These are phyloP conservation scores for Toxicodendron radicans DNA, from an alignment of 345 rosid species.

Conservation along the genomic window DNA sequence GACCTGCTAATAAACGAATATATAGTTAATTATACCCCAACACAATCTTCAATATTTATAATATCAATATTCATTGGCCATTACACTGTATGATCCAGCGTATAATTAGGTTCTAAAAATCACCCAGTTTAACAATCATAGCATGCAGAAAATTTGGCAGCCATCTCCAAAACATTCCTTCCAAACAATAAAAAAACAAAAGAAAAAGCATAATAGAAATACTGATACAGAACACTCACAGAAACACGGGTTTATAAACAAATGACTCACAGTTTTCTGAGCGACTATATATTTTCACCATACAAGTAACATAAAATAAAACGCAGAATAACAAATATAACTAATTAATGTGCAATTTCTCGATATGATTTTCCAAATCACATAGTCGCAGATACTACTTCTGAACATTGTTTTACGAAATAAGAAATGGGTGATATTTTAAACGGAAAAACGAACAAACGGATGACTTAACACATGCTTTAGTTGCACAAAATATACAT, in stretches of 20 bases:
- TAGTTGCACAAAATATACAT: neutral
- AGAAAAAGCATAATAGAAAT: neutral
- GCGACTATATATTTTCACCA: neutral
- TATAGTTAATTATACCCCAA: no score
- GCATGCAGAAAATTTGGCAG: neutral
- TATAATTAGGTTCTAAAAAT: neutral
- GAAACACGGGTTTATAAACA: neutral
- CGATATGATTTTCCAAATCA: neutral
- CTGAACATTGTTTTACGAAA: neutral
- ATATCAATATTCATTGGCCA: no score
- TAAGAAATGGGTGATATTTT: neutral
- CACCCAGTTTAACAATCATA: neutral
- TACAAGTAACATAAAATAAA: neutral
- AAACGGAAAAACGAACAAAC: neutral
- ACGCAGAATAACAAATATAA: neutral
- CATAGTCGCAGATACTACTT: neutral
- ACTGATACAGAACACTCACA: neutral
- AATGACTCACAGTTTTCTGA: neutral
- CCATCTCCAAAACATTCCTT: neutral
- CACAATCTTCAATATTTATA: no score
- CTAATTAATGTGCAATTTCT: neutral
- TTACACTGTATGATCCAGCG: neutral
- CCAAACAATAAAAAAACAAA: neutral
- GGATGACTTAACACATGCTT: neutral
- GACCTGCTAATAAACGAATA: slow-evolving; percentile 22